phyloP scores from a whole-genome alignment of 129 eudicot species.

The Artemisia tridentata region DNA sequence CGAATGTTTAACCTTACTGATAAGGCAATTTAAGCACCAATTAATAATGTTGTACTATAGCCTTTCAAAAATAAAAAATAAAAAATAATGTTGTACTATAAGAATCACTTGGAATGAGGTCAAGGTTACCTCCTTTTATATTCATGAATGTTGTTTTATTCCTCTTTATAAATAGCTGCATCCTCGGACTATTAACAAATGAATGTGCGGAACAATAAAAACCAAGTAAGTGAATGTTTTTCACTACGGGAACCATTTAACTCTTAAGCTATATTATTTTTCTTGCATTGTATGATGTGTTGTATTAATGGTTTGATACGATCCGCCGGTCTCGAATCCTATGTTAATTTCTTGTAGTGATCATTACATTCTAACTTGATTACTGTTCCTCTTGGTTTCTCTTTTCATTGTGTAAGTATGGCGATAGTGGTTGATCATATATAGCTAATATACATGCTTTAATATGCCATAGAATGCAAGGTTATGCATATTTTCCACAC shows the following conservation, averaged over 20 bases:
- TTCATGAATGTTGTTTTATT: not conserved
- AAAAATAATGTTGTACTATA: no score
- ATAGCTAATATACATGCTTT: not conserved
- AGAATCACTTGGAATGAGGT: slow-evolving; percentile 33
- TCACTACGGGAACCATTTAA: not conserved
- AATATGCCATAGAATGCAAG: no score
- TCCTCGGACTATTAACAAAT: slow-evolving; percentile 7
- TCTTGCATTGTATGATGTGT: not conserved
- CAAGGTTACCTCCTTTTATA: slow-evolving; percentile 26
- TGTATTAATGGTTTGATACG: not conserved
- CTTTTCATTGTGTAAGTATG: not conserved
- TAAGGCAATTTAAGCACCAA: slow-evolving; percentile 9
- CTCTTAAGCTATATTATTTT: not conserved
- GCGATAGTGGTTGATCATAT: not conserved
- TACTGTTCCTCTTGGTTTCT: not conserved
- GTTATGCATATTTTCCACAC: not conserved
- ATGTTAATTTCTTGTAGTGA: not conserved
- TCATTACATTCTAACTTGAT: not conserved
- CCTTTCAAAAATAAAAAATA: no score
- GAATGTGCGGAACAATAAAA: not conserved
- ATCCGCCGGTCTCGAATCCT: not conserved
- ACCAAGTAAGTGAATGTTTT: slow-evolving; percentile 14
- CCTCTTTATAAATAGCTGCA: slow-evolving; percentile 6
- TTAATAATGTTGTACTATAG: no score
- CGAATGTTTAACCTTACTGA: slow-evolving; percentile 12